Conservation (phyloP, 2,329 filamentous ascomycete genomes). For the Botrytis pseudocinerea region DNA sequence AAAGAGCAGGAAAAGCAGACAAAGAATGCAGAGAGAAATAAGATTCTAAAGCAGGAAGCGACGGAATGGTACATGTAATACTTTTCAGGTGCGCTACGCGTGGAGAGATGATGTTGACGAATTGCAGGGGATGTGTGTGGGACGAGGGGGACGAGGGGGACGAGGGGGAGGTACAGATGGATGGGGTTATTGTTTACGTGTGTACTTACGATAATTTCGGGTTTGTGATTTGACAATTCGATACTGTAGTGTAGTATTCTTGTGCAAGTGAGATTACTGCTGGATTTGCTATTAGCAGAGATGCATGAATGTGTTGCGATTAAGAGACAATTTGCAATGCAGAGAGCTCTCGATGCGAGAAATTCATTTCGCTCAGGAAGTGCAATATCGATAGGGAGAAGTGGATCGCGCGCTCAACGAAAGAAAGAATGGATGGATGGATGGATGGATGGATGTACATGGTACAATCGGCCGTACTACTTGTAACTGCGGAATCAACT, state of each 20-base stretch:
- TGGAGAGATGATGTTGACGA: background rate
- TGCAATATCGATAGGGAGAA: background rate
- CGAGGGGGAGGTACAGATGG: background rate
- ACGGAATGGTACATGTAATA: background rate
- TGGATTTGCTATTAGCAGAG: background rate
- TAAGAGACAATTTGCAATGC: background rate
- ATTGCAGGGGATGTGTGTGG: background rate
- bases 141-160: background rate
- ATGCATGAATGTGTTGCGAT: background rate
- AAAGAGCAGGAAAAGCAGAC: background rate
- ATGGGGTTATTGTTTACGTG: background rate
- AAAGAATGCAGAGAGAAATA: background rate
- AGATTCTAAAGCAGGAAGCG: no score
- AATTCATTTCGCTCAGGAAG: background rate
- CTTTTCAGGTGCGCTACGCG: background rate
- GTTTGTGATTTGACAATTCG: background rate
- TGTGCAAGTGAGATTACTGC: background rate
- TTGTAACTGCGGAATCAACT: background rate
- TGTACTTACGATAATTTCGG: background rate
- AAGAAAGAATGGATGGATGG: background rate
- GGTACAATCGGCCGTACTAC: slow-evolving; percentile 12
- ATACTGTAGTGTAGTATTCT: accelerated
- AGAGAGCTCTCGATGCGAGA: background rate
- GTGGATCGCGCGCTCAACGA: background rate
- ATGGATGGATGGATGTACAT: background rate